Percentiles rank a stretch among this genome's conserved stretches.
Evolutionary conservation across 495 filamentous ascomycete genomes (phyloP).

Genomic region (Paragyromitra xinjiangensis): DNA sequence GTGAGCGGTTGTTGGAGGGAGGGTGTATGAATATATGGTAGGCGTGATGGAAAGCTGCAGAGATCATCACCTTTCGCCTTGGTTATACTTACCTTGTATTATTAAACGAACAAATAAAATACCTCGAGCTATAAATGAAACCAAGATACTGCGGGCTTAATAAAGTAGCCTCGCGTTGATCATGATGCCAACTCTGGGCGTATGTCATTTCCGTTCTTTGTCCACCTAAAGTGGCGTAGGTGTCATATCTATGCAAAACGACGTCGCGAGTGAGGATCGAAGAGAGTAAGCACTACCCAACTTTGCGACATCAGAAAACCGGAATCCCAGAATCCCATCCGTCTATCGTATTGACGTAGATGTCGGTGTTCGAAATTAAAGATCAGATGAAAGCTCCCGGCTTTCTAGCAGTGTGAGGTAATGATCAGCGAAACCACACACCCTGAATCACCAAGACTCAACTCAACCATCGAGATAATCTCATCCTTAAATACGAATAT

Average conservation of each 20-base stretch:
- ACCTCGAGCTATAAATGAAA: slow-evolving; percentile 6
- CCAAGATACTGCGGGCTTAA: neutral
- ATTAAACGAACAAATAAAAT: slow-evolving; percentile 32
- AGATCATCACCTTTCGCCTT: slow-evolving; percentile 11
- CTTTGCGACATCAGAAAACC: slow-evolving; percentile 8
- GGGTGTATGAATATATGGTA: slow-evolving; percentile 16
- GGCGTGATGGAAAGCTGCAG: neutral
- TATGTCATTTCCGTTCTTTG: neutral
- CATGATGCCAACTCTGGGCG: slow-evolving; percentile 19
- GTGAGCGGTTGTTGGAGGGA: neutral
- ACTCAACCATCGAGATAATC: neutral
- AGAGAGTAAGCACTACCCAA: neutral
- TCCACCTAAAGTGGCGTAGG: neutral
- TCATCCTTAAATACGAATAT: slow-evolving; percentile 8
- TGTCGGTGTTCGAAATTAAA: slow-evolving; percentile 5
- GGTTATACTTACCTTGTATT: slow-evolving; percentile 1
- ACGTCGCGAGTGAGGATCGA: slow-evolving; percentile 10
- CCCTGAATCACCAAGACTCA: neutral
- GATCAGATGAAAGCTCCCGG: slow-evolving; percentile 21
- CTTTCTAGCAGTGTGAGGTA: slow-evolving; percentile 2
- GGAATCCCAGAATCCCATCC: neutral
- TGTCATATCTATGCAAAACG: slow-evolving; percentile 28
- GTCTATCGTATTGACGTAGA: neutral
- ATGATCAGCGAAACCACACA: slow-evolving; percentile 38
- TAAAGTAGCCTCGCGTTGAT: slow-evolving; percentile 1